Conservation (phyloP, 2,329 filamentous ascomycete genomes). For the Sporothrix protearum region DNA sequence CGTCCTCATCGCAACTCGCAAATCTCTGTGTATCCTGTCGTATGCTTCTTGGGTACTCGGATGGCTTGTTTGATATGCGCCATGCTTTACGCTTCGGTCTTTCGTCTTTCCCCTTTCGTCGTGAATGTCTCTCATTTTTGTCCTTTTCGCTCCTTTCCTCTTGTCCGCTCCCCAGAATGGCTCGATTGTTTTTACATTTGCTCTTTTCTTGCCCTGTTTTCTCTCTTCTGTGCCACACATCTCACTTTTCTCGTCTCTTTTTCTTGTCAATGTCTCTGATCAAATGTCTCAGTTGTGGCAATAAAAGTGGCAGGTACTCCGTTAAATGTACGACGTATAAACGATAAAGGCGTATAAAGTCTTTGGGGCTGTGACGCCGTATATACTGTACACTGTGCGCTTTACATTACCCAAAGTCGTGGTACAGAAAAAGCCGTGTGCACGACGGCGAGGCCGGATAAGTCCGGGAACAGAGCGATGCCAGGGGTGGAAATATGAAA, state of each 20-base stretch:
- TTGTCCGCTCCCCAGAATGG: background rate
- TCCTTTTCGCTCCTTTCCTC: background rate
- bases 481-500: background rate
- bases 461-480: background rate
- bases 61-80: background rate
- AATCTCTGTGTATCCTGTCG: conserved; percentile 1
- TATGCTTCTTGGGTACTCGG: background rate
- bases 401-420: background rate
- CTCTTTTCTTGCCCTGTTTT: background rate
- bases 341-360: background rate
- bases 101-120: background rate
- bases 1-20: background rate
- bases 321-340: no score
- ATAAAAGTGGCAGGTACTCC: no score
- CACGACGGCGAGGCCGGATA: background rate
- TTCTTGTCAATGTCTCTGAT: background rate
- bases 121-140: background rate
- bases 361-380: background rate
- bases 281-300: background rate
- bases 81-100: background rate
- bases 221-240: background rate
- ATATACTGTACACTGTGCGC: background rate
- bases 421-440: background rate
- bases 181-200: background rate
- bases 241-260: background rate